phyloP scores from a whole-genome alignment of 306 rosid genomes.

The Cajanus cajan region DNA sequence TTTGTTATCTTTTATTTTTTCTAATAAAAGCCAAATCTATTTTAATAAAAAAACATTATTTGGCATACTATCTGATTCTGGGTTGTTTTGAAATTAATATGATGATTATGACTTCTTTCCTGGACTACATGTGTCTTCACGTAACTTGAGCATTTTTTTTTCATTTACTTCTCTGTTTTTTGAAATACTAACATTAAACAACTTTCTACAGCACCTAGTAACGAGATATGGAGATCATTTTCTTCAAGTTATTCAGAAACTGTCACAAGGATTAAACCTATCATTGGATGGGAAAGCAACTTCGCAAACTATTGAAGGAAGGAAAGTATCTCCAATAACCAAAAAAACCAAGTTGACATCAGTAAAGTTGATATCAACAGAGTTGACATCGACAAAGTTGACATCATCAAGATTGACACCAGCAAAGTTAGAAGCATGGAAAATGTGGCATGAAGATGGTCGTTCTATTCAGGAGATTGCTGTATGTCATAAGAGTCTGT shows the following conservation, averaged over 20 bases:
- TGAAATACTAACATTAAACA: constrained; percentile 36
- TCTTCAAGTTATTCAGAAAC: constrained; percentile 52
- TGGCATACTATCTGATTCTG: neutral
- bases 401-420: constrained; percentile 39
- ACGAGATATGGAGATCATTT: constrained; percentile 67
- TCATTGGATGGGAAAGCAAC: constrained; percentile 60
- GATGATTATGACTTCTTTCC: neutral
- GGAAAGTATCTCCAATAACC: constrained; percentile 45
- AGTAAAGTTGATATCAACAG: constrained; percentile 38
- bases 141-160: neutral
- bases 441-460: constrained; percentile 82
- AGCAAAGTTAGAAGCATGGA: constrained; percentile 82
- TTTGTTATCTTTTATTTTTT: neutral
- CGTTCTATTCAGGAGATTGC: constrained; percentile 66
- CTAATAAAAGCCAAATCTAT: neutral
- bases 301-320: constrained; percentile 2
- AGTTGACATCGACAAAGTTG: too few relatives aligned
- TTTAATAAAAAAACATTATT: neutral
- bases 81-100: too few relatives aligned
- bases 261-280: constrained; percentile 54
- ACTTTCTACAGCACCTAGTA: constrained; percentile 65
- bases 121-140: neutral
- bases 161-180: neutral
- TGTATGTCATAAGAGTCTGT: constrained; percentile 45
- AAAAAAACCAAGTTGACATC: constrained; percentile 45